Conservation (phyloP, 805 yeast species). For the Cephaloascus albidus region DNA sequence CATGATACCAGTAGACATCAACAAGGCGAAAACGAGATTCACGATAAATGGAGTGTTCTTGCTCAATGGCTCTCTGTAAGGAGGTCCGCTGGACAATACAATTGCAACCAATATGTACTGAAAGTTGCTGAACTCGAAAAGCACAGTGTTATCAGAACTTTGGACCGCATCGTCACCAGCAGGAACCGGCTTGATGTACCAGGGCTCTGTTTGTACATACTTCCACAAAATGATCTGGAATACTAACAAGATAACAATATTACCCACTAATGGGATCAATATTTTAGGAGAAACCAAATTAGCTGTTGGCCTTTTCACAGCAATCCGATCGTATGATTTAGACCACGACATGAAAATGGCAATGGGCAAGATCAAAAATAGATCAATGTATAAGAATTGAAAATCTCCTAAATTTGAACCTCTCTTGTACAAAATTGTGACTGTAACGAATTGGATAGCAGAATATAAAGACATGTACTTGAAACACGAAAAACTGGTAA, state of each 20-base stretch:
- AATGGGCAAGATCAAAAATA: conserved; percentile 83
- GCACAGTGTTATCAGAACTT: conserved; percentile 81
- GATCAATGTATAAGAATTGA: conserved; percentile 90
- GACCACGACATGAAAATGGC: conserved; percentile 99
- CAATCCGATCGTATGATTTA: conserved; percentile 54
- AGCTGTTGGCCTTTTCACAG: conserved; percentile 82
- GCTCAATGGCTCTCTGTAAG: conserved; percentile 72
- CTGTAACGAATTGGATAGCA: conserved; percentile 90
- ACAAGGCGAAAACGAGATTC: conserved; percentile 43
- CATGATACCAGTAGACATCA: conserved; percentile 48
- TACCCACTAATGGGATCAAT: conserved; percentile 71
- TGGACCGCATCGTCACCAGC: conserved; percentile 74
- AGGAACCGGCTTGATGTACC: conserved; percentile 78
- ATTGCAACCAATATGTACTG: conserved; percentile 84
- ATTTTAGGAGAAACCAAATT: conserved; percentile 86
- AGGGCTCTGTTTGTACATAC: conserved; percentile 42
- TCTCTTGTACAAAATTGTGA: conserved; percentile 71
- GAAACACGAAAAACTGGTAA: conserved; percentile 93
- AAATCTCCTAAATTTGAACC: conserved; percentile 96
- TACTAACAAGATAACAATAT: conserved; percentile 49
- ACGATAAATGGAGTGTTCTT: conserved; percentile 63
- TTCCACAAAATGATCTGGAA: conserved; percentile 71
- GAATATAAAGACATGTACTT: conserved; percentile 96
- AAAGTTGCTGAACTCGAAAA: conserved; percentile 74
- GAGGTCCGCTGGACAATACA: conserved; percentile 86